Base-by-base conservation (phyloP, 805 yeast genomes). In the Ogataea salicorniae region DNA sequence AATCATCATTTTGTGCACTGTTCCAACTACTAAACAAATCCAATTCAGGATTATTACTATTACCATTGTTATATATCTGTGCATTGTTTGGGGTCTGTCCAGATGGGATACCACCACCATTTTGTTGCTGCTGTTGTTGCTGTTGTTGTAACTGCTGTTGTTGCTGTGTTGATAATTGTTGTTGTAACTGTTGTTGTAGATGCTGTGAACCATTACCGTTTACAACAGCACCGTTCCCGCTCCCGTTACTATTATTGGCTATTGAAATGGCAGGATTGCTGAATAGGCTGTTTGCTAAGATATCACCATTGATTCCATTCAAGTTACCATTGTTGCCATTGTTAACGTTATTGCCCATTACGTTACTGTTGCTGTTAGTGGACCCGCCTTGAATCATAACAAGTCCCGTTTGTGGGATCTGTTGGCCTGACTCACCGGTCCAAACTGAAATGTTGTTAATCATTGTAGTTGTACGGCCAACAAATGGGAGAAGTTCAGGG, bases 401-500 rank as follows among this genome's bases (percentile, higher is more conserved):
- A 31, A 66, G 51, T 2, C 71, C 69, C 3, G 69, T 63, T 46
- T 66, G 69, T 14, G 69, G 70, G 18, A 68, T 61, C 49, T 68
- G 71, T 47, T 68, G 74, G 34, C 74, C 75, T 34, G 69, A 63
- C 49, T 71, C 74, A 17, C 75, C 78, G 0, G 83, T 79, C 85
- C 85, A 80, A 1, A 74, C 75, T 0, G 82, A 77, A 35, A 80
- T 80, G 54, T 79, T 78, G 56, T 71, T 78, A 55, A 80, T 80
- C 85, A 80, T 80, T 33, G 74, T 74, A 37, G 77, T 79, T 1
- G 83, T 76, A 23, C 82, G 72, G 14, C 75, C 77, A 31, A 63
- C 69, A 53, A 68, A 66, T 26, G 70, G 70, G 37, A 64, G 49
- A 31, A 62, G 52, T 36, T 66, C 67, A 6, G 68, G 65, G 5